These are phyloP conservation scores for Ceratobasidium sp. DNA, from an alignment of 1,284 basidiomycete genomes.

Conservation along the genomic window DNA sequence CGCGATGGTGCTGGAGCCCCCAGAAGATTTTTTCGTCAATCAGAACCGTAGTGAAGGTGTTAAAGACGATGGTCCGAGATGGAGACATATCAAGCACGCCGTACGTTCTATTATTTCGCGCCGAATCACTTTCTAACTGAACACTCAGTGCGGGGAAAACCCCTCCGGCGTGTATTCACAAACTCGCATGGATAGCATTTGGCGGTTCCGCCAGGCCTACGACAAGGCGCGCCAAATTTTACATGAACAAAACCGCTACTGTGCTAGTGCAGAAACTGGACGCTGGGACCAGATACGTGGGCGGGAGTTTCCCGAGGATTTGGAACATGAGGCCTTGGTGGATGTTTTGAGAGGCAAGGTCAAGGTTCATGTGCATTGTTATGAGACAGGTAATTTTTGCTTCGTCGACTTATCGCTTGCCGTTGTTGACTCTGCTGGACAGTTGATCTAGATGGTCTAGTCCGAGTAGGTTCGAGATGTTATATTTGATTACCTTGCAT, in stretches of 20 bases:
- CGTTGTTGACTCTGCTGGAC: slow-evolving; percentile 42
- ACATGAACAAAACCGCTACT: slow-evolving; percentile 78
- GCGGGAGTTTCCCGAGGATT: slow-evolving; percentile 76
- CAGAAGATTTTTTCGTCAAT: slow-evolving; percentile 44
- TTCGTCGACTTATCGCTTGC: slow-evolving; percentile 54
- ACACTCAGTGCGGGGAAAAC: slow-evolving; percentile 54
- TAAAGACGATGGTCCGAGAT: slow-evolving; percentile 16
- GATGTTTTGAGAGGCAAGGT: slow-evolving; percentile 85
- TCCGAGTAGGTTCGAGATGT: slow-evolving; percentile 75
- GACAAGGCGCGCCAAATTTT: slow-evolving; percentile 79
- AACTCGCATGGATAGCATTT: slow-evolving; percentile 67
- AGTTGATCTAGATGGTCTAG: slow-evolving; percentile 80
- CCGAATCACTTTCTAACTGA: too few relatives aligned
- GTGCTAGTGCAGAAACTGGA: slow-evolving; percentile 68
- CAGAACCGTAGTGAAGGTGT: not conserved
- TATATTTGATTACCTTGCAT: too few relatives aligned
- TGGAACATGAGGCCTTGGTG: slow-evolving; percentile 87
- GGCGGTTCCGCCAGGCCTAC: slow-evolving; percentile 71
- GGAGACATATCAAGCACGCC: slow-evolving; percentile 50
- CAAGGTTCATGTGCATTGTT: slow-evolving; percentile 85
- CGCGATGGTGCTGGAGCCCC: slow-evolving; percentile 59
- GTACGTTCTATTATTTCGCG: slow-evolving; percentile 50
- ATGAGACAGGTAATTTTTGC: slow-evolving; percentile 57
- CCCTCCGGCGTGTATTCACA: slow-evolving; percentile 58
- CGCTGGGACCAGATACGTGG: not conserved